Evolutionary conservation across 331 rosid species (phyloP).

Genomic region (Acacia pycnantha): DNA sequence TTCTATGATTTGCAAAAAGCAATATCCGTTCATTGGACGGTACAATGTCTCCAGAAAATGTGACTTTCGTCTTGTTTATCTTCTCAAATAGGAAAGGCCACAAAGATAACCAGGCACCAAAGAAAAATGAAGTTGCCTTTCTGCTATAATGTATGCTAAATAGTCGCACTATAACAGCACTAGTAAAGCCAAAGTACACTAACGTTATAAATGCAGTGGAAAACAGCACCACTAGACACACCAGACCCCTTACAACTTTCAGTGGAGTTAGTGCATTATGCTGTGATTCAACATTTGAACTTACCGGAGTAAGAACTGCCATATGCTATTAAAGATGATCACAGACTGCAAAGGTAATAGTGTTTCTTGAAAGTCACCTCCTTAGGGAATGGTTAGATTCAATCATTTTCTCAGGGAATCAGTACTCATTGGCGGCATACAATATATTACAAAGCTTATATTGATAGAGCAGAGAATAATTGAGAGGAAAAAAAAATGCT

Average conservation of each 20-base stretch:
- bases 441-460: constrained; percentile 1
- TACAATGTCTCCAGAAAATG: constrained; percentile 67
- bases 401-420: constrained; percentile 11
- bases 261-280: constrained; percentile 39
- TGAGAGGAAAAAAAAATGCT: background rate
- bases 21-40: constrained; percentile 56
- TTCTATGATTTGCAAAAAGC: constrained; percentile 79
- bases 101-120: constrained; percentile 79
- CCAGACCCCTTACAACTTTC: constrained; percentile 60
- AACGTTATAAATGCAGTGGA: constrained; percentile 71
- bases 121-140: constrained; percentile 65
- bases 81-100: constrained; percentile 88
- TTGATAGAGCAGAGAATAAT: background rate
- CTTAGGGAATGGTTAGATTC: constrained; percentile 12
- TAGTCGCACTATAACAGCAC: constrained; percentile 54
- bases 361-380: constrained; percentile 28
- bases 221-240: constrained; percentile 63
- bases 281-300: constrained; percentile 32
- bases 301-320: constrained; percentile 42
- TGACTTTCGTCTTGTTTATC: constrained; percentile 72
- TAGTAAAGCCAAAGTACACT: constrained; percentile 56
- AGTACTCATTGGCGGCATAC: background rate
- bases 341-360: constrained; percentile 13
- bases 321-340: constrained; percentile 35
- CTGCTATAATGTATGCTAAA: constrained; percentile 69